Base-by-base conservation (phyloP, 2,329 filamentous ascomycete genomes). In the Ophiostoma ulmi region DNA sequence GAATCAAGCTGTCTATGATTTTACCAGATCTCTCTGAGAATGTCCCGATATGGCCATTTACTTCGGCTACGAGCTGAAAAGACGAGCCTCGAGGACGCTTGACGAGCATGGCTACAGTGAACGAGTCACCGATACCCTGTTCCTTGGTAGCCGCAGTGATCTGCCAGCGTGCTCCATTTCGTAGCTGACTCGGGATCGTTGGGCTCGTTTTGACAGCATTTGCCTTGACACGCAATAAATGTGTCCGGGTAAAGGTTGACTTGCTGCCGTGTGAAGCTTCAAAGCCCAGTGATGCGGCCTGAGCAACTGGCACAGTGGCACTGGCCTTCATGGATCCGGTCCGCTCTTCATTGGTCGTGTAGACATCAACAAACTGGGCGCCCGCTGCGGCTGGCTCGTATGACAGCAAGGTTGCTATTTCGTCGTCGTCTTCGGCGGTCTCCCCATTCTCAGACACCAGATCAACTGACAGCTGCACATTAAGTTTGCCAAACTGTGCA, bases 41-140 rank as follows among this genome's bases (percentile, higher is more conserved):
- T 4, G 63, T 65, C n/a, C 63, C 63, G 8, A 65, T 38, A 13
- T 65, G 10, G 10, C 63, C 63, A 20, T 20, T 26, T 11, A 38
- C 63, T 22, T 65, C 63, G 22, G 35, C 63, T 22, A 22, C 20
- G 5, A 65, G 35, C 10, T 65, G 35, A 20, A 65, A 65, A 26
- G 63, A 39, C 36, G 63, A 65, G 63, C 63, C 63, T 22, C 5
- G 20, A 26, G 63, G 63, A 0, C 63, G 63, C 17, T 39, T 39
- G 36, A 65, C 36, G 20, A 65, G 63, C 63, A 65, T n/a, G 10
- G 63, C 63, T 11, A 65, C 63, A 36, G 63, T 65, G 36, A 65
- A 65, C 2, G 35, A 65, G n/a, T 65, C 63, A 14, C 63, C 63
- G 20, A 65, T 39, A 8, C 63, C 63, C n/a, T 39, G 63, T 10